Evolutionary conservation across 177 flowering plant species (phyloP).

Genomic region (Vitis hybrid): DNA sequence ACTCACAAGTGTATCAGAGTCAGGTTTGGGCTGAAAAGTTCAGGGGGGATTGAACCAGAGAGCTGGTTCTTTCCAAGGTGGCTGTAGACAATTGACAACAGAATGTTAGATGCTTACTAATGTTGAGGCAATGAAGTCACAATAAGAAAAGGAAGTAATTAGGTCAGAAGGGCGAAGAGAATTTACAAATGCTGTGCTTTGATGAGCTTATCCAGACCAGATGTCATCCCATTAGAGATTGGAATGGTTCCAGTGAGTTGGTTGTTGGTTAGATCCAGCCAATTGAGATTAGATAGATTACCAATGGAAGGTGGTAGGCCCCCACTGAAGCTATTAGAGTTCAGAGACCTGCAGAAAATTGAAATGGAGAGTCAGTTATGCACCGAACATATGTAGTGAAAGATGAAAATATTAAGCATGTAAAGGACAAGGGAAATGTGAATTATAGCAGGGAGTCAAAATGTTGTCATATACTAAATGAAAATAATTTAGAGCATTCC

Average conservation of each 20-base stretch:
- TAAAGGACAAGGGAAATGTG: not conserved
- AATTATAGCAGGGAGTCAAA: not conserved
- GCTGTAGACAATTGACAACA: constrained; percentile 14
- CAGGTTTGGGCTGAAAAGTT: constrained; percentile 43
- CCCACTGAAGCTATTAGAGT: constrained; percentile 48
- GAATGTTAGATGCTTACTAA: not conserved
- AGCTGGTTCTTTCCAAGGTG: constrained; percentile 34
- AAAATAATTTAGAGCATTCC: too few relatives aligned
- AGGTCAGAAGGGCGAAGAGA: not conserved
- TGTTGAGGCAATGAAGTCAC: not conserved
- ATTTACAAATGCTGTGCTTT: constrained; percentile 49
- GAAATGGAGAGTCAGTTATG: not conserved
- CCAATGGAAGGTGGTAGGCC: constrained; percentile 56
- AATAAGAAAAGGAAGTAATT: not conserved
- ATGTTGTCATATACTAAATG: too few relatives aligned
- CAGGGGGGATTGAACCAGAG: constrained; percentile 33
- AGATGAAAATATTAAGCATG: not conserved
- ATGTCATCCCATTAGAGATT: constrained; percentile 36
- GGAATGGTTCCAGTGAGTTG: constrained; percentile 53
- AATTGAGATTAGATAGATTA: constrained; percentile 38
- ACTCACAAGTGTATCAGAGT: constrained; percentile 45
- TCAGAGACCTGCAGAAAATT: constrained; percentile 43
- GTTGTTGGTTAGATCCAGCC: constrained; percentile 61
- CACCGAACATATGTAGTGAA: not conserved
- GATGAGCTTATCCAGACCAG: constrained; percentile 56